Base-by-base conservation (phyloP, 1,284 basidiomycete species). In the Pulveroboletus sp. region DNA sequence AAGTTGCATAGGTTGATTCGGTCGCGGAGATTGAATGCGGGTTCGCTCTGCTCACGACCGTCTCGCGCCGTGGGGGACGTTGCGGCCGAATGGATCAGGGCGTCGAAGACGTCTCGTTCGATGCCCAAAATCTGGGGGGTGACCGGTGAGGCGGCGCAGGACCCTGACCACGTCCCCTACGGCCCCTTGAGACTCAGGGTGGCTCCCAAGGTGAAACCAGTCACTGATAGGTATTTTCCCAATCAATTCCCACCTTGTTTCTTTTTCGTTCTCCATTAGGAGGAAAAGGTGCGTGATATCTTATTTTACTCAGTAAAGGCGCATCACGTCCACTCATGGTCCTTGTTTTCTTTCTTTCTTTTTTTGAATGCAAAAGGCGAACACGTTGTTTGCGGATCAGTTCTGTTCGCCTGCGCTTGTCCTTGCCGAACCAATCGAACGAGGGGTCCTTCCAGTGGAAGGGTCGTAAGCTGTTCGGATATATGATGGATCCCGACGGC, bases 311-410 rank as follows among this genome's bases (percentile, higher is more conserved):
- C 40, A 21, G 54, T 57, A 49, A 57, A 36, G 17, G 50, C 2
- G 35, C 32, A 12, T 19, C 32, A 46, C n/a, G 19, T 40, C n/a
- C 33, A 56, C 51, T n/a, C 24, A 19, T 16, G 17, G 8, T 24
- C 36, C 29, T 63, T 44, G 59, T 53, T 56, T 29, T 29, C 29
- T 29, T 29, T 29, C 29, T 29, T 29, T 29, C 29, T 29, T 29
- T 29, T 29, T 29, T 29, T 29, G 2, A 29, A 29, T 29, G 29
- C 42, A 32, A 66, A 65, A 87, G 85, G 83, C 85, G 19, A 86
- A 82, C 60, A 87, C 83, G 13, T 75, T 88, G 17, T 75, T 89
- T 16, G 87, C 85, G 51, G 86, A 89, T 69, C 85, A 86, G 58
- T 73, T 88, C 2, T 89, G 87, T 65, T 88, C 84, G 44, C 86